Percentiles rank a stretch among this genome's conserved stretches.
These are phyloP conservation scores for Nicotiana sylvestris DNA, from an alignment of 257 asterid species.

Conservation along the genomic window DNA sequence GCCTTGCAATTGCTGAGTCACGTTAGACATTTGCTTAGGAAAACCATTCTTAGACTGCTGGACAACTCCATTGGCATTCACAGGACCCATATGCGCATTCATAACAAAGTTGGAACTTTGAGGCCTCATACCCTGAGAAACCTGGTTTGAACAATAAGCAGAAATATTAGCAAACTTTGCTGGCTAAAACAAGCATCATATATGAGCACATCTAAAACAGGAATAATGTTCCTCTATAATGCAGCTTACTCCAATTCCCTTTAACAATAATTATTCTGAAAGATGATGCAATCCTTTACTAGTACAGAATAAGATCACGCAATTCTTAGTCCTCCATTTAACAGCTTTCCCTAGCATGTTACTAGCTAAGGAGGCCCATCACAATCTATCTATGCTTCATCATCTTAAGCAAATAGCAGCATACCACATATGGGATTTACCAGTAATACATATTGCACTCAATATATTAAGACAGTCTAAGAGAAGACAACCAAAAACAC, in stretches of 20 bases:
- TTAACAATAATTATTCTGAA: background rate
- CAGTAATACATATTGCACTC: background rate
- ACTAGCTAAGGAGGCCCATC: conserved; percentile 4
- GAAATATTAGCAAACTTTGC: conserved; percentile 22
- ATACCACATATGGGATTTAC: background rate
- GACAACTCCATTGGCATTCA: conserved; percentile 30
- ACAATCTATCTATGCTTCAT: conserved; percentile 17
- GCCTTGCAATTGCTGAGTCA: conserved; percentile 24
- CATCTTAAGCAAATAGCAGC: background rate
- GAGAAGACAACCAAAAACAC: conserved; percentile 22
- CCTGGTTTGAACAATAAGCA: background rate
- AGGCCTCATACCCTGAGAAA: conserved; percentile 18
- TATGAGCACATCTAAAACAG: background rate
- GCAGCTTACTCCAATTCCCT: background rate
- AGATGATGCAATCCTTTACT: background rate
- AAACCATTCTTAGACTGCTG: conserved; percentile 32
- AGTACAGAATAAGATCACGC: background rate
- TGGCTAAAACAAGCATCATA: background rate
- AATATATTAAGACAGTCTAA: background rate
- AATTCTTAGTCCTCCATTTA: background rate
- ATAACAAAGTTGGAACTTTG: conserved; percentile 35
- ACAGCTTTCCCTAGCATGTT: background rate
- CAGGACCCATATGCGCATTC: conserved; percentile 34
- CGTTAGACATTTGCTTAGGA: conserved; percentile 29
- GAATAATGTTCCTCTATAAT: background rate